A percentile compares a stretch with the other conserved stretches of the same genome.
Evolutionary conservation across 192 early-diverging fungal species (phyloP).

Genomic region (Gonapodya prolifera): DNA sequence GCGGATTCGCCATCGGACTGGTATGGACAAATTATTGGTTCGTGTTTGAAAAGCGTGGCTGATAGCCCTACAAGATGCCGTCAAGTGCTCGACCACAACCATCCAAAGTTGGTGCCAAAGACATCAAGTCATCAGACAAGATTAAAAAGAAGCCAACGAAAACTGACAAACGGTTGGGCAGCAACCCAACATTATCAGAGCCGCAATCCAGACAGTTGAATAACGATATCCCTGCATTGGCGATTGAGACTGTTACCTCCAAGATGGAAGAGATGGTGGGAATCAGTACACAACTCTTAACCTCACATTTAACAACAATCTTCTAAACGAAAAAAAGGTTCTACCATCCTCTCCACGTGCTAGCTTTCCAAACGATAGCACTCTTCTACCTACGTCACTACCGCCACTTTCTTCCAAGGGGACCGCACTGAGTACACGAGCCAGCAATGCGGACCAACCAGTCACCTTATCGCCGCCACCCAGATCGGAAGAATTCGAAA

Average conservation of each 20-base stretch:
- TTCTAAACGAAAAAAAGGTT: too few relatives aligned
- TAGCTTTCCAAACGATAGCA: background rate
- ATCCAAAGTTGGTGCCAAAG: background rate
- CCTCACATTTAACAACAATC: too few relatives aligned
- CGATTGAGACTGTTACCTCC: background rate
- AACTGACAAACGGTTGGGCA: background rate
- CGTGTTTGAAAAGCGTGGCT: too few relatives aligned
- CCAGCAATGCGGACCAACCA: background rate
- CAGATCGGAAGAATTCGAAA: conserved; percentile 46
- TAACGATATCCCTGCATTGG: background rate
- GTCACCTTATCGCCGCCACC: conserved; percentile 13
- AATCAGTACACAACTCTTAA: too few relatives aligned
- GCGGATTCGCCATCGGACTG: conserved; percentile 45
- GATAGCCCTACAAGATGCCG: background rate
- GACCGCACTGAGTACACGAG: background rate
- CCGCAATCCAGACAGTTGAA: background rate
- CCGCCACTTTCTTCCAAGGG: background rate
- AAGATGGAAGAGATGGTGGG: background rate
- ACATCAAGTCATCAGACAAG: background rate
- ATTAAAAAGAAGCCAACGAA: background rate
- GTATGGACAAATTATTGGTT: conserved; percentile 21
- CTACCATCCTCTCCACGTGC: background rate
- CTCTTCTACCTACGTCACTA: background rate
- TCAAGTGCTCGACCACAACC: background rate
- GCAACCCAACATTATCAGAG: background rate